Percentiles rank a stretch among this genome's conserved stretches.
phyloP scores from a whole-genome alignment of 495 filamentous ascomycete genomes.

The Letharia lupina region DNA sequence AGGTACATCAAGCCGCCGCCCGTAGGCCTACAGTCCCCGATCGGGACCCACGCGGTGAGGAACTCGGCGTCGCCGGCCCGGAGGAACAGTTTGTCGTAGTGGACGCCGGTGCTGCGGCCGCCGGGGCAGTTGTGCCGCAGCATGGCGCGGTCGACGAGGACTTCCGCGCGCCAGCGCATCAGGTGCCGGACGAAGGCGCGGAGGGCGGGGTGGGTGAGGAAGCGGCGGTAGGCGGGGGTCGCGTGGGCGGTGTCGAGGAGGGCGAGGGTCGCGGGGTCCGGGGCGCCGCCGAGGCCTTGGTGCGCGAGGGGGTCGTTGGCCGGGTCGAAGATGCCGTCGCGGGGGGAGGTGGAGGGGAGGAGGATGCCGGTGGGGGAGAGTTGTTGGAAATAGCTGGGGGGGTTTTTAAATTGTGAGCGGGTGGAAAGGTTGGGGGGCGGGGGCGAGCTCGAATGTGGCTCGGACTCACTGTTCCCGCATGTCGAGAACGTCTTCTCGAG shows the following conservation, averaged over 20 bases:
- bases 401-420: background rate
- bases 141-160: slow-evolving; percentile 41
- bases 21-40: slow-evolving; percentile 48
- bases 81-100: slow-evolving; percentile 63
- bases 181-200: slow-evolving; percentile 45
- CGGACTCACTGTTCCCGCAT: slow-evolving; percentile 35
- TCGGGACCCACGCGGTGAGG: slow-evolving; percentile 58
- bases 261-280: slow-evolving; percentile 14
- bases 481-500: slow-evolving; percentile 47
- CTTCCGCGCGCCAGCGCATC: slow-evolving; percentile 47
- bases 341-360: slow-evolving; percentile 35
- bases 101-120: slow-evolving; percentile 51
- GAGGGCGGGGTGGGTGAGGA: slow-evolving; percentile 47
- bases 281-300: slow-evolving; percentile 47
- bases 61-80: slow-evolving; percentile 47
- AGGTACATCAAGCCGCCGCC: slow-evolving; percentile 58
- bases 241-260: slow-evolving; percentile 26
- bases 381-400: slow-evolving; percentile 44
- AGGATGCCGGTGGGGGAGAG: slow-evolving; percentile 49
- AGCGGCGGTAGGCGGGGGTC: slow-evolving; percentile 24
- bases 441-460: background rate
- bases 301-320: slow-evolving; percentile 39
- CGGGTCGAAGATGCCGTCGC: slow-evolving; percentile 46
- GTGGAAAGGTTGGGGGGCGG: background rate
- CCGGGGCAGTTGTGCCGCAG: slow-evolving; percentile 53